Percentiles rank a stretch among this genome's conserved stretches.
These are phyloP conservation scores for Suhomyces terraborum DNA, from an alignment of 1,139 yeast genomes.

Conservation along the genomic window DNA sequence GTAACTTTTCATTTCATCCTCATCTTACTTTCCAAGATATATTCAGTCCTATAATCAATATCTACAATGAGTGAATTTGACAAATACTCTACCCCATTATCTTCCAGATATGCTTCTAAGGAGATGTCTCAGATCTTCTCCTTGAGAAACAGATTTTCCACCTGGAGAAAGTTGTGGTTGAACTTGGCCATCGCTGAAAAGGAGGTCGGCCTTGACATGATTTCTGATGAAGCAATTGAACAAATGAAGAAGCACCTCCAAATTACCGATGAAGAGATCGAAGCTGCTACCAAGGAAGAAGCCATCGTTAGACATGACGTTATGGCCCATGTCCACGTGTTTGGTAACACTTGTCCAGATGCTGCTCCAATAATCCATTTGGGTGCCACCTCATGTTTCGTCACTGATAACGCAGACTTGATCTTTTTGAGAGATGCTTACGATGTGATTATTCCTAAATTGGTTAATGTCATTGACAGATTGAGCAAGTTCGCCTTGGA, in stretches of 20 bases:
- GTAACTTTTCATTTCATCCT: no score
- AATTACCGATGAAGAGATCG: conserved; percentile 92
- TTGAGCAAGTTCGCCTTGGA: conserved; percentile 83
- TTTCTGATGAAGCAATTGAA: conserved; percentile 87
- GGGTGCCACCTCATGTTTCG: conserved; percentile 98
- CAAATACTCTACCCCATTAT: conserved; percentile 85
- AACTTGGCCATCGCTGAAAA: conserved; percentile 95
- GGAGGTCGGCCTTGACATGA: conserved; percentile 80
- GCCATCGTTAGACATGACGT: conserved; percentile 99
- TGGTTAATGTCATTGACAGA: conserved; percentile 93
- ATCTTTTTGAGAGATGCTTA: conserved; percentile 95
- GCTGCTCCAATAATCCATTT: conserved; percentile 98
- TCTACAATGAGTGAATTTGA: conserved; percentile 46
- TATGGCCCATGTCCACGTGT: conserved; percentile 98
- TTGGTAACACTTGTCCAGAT: conserved; percentile 88
- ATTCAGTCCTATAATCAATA: neutral
- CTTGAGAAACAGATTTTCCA: conserved; percentile 88
- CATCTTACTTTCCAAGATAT: neutral
- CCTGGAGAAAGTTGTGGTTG: conserved; percentile 98
- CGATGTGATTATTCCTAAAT: conserved; percentile 88
- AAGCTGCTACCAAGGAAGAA: conserved; percentile 86
- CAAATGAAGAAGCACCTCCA: conserved; percentile 77
- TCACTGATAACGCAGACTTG: conserved; percentile 96
- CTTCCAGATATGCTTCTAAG: conserved; percentile 95
- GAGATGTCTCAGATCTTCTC: conserved; percentile 96